These are phyloP conservation scores for Pseudocercospora pini-densiflorae DNA, from an alignment of 2,329 filamentous ascomycete genomes.

Conservation along the genomic window DNA sequence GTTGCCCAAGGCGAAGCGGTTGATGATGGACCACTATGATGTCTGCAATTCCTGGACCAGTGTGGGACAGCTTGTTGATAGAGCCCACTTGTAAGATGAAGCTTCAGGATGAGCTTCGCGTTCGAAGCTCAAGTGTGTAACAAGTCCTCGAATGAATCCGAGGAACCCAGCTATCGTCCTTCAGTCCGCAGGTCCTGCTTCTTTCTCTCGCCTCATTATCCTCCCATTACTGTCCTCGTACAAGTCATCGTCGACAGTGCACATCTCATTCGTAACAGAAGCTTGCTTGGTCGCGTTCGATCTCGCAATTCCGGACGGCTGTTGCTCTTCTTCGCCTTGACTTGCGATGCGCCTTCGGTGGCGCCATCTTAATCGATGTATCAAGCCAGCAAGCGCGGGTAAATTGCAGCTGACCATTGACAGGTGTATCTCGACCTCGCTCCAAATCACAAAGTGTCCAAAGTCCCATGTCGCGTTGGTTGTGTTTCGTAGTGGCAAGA, in stretches of 20 bases:
- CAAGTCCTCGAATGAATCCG: too few species aligned
- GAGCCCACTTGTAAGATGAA: too few species aligned
- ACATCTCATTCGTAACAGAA: not conserved
- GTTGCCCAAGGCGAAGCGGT: too few species aligned
- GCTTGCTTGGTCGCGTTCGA: not conserved
- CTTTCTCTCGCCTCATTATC: not conserved
- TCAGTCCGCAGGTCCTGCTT: not conserved
- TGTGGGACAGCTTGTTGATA: too few species aligned
- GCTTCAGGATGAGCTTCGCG: too few species aligned
- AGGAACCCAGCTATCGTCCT: too few species aligned
- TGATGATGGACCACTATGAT: too few species aligned
- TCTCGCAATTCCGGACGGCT: not conserved
- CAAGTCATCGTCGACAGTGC: not conserved
- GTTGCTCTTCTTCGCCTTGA: not conserved
- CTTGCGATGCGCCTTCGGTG: not conserved
- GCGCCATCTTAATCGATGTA: slow-evolving; percentile 16
- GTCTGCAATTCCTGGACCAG: too few species aligned
- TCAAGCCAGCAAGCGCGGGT: slow-evolving; percentile 20
- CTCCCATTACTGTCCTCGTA: slow-evolving; percentile 1
- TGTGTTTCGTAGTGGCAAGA: slow-evolving; percentile 19
- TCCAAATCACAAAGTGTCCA: slow-evolving; percentile 16
- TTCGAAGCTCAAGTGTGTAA: too few species aligned
- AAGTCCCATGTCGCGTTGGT: slow-evolving; percentile 24
- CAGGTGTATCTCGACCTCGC: slow-evolving; percentile 19
- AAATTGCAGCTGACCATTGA: slow-evolving; percentile 21